These are phyloP conservation scores for Didymella pomorum DNA, from an alignment of 2,329 filamentous ascomycete genomes.

Conservation along the genomic window DNA sequence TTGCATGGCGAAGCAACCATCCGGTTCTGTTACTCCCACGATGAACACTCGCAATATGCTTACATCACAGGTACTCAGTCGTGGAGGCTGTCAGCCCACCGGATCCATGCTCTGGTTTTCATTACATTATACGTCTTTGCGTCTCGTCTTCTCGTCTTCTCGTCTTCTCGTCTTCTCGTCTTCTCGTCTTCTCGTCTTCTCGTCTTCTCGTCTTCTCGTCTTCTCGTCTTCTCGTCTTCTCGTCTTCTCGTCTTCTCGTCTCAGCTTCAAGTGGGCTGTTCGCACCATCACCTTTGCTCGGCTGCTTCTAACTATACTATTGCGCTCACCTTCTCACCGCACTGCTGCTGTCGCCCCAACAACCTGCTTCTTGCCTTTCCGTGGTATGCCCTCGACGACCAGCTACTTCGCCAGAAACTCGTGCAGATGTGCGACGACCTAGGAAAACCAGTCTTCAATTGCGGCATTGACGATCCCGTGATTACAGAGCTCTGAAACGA, in stretches of 20 bases:
- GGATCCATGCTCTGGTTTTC: too few species aligned
- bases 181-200: too few species aligned
- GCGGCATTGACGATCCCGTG: neutral
- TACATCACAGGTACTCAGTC: neutral
- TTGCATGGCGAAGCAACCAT: neutral
- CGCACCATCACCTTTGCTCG: neutral
- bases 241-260: too few species aligned
- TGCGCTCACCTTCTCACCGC: neutral
- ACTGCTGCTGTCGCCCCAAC: neutral
- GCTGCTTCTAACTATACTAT: neutral
- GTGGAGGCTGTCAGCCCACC: neutral
- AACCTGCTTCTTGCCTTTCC: neutral
- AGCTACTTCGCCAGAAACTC: neutral
- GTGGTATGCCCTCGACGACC: conserved; percentile 13
- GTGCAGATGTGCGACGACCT: conserved; percentile 16
- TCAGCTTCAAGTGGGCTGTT: neutral
- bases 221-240: too few species aligned
- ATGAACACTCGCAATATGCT: neutral
- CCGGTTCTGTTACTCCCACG: neutral
- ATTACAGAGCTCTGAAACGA: neutral
- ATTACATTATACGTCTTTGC: too few species aligned
- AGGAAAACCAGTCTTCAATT: neutral
- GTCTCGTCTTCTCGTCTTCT: too few species aligned
- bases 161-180: too few species aligned
- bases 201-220: too few species aligned